phyloP scores from a whole-genome alignment of 176 grass and related monocot species.

The Dactylis glomerata region DNA sequence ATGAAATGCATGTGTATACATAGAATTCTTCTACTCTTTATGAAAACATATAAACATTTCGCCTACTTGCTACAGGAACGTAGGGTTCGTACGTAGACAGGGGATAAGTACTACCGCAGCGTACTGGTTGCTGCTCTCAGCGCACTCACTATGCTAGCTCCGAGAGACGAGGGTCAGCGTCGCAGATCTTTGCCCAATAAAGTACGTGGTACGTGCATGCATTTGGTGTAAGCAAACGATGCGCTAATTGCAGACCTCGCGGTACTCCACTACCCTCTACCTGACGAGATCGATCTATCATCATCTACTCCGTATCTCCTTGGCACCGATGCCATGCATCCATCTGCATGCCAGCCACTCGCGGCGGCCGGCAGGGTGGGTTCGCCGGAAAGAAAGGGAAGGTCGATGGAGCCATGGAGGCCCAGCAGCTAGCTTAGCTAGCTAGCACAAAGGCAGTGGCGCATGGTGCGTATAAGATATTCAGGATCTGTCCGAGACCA shows the following conservation, averaged over 20 bases:
- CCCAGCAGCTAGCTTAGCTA: background rate
- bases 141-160: conserved; percentile 1
- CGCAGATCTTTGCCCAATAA: conserved; percentile 27
- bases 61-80: too few relatives aligned
- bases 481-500: conserved; percentile 46
- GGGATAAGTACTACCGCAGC: background rate
- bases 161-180: conserved; percentile 9
- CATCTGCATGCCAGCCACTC: background rate
- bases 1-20: too few relatives aligned
- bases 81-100: too few relatives aligned
- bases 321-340: background rate
- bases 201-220: conserved; percentile 40
- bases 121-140: background rate
- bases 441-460: background rate
- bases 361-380: background rate
- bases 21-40: too few relatives aligned
- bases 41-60: too few relatives aligned
- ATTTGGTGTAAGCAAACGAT: conserved; percentile 7
- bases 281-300: background rate
- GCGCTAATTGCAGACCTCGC: conserved; percentile 26
- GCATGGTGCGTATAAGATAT: conserved; percentile 38
- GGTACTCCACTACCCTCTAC: conserved; percentile 30
- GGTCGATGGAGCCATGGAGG: too few relatives aligned
- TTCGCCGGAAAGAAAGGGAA: background rate
- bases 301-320: too few relatives aligned